Evolutionary conservation across 495 filamentous ascomycete genomes (phyloP), one percentile per base, ranked within the genome.

Genomic region (Aspergillus bertholletiae): DNA sequence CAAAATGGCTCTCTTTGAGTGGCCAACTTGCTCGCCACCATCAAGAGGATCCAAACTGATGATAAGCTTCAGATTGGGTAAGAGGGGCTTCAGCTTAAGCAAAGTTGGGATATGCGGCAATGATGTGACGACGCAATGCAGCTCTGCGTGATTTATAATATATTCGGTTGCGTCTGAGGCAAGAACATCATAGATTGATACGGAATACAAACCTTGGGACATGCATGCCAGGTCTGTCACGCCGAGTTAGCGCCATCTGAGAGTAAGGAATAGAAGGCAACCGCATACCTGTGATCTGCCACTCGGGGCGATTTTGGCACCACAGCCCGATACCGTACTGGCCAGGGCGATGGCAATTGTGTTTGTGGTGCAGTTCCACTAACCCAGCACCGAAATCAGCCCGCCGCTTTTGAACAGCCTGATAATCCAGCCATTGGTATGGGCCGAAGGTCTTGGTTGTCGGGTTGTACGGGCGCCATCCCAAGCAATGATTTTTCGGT

Each of bases 171-270:
- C 81, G 60, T 94, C 88, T 28, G 94, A 82, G 17, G 94, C 92
- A 18, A 98, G 80, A 13, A 94, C 96, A 72, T 98, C 94, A 76
- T 98, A 98, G 37, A 98, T 88, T 13, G 93, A 96, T 54, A 97
- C 92, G 23, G 88, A 88, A 71, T 79, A 97, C 30, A 97, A 81
- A 18, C 87, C 83, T 73, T 97, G 95, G 18, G 90, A 92, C 73
- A 90, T 84, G 59, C 91, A 89, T 37, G 85, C 94, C 60, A 98
- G 72, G 82, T 98, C 94, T 92, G 21, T 6, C 20, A 26, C 32
- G n/a, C 5, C 18, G 46, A 21, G 12, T 45, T 21, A 23, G 45
- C 11, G 27, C 13, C 35, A n/a, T 44, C 22, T 24, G 26, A 27
- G 24, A 23, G 9, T 13, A 3, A 1, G 2, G 3, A 3, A 35